A percentile compares a stretch with the other conserved stretches of the same genome.
Conservation (phyloP, 441 rosid genomes). For the Theobroma grandiflorum region DNA sequence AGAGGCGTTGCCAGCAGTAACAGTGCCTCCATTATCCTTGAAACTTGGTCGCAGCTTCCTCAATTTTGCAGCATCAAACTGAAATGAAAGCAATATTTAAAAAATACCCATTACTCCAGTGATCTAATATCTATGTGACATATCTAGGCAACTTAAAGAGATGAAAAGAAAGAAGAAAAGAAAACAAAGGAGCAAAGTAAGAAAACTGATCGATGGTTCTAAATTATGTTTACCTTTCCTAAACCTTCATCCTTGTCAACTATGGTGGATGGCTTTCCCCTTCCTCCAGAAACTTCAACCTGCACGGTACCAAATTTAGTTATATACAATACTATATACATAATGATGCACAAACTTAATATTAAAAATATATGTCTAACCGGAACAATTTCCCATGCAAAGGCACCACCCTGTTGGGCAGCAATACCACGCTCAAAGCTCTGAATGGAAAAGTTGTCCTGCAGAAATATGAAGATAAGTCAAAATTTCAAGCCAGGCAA, state of each 20-base stretch:
- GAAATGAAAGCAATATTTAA: conserved; percentile 30
- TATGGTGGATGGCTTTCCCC: conserved; percentile 85
- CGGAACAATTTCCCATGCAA: conserved; percentile 94
- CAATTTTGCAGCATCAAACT: conserved; percentile 95
- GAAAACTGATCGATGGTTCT: neutral
- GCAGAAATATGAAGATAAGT: conserved; percentile 36
- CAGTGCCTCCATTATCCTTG: conserved; percentile 91
- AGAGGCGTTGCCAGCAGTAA: conserved; percentile 99
- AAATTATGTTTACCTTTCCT: conserved; percentile 71
- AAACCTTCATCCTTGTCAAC: conserved; percentile 95
- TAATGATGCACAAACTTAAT: conserved; percentile 13
- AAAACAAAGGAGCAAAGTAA: neutral
- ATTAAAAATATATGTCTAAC: conserved; percentile 50
- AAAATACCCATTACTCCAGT: neutral
- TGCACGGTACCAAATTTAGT: conserved; percentile 39
- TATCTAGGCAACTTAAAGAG: conserved; percentile 10
- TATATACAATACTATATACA: neutral
- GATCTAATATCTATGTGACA: neutral
- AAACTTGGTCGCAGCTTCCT: conserved; percentile 97
- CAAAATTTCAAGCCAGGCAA: conserved; percentile 11
- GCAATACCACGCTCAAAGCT: conserved; percentile 99
- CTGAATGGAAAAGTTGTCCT: conserved; percentile 90
- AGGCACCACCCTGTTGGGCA: conserved; percentile 85
- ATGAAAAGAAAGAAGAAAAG: neutral
- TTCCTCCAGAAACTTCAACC: conserved; percentile 98